Conservation (phyloP, 208 protist genomes). For the Endotrypanum monterogeii region DNA sequence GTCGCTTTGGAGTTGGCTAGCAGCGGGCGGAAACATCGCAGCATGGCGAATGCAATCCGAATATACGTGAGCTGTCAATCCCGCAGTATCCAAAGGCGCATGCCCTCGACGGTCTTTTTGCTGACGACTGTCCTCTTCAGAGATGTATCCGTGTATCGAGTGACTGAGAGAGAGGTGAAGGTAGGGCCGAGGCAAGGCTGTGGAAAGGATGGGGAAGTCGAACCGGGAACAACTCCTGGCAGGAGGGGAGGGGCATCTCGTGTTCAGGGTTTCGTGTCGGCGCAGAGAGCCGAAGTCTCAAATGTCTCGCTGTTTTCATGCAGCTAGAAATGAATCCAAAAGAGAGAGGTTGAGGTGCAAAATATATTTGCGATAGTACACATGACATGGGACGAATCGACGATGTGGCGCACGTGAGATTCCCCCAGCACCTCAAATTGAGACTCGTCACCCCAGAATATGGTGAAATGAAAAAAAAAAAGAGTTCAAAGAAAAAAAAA, state of each 20-base stretch:
- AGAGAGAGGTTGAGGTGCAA: conserved; percentile 6
- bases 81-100: background rate
- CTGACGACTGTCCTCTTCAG: background rate
- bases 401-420: background rate
- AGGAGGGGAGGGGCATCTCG: no score
- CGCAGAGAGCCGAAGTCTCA: background rate
- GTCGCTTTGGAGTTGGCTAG: conserved; percentile 4
- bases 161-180: background rate
- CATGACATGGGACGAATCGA: background rate
- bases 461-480: background rate
- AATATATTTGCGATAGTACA: background rate
- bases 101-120: background rate
- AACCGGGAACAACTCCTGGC: no score
- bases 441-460: background rate
- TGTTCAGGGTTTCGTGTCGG: no score
- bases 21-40: background rate
- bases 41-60: conserved; percentile 10
- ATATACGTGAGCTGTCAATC: background rate
- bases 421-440: background rate
- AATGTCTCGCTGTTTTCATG: background rate
- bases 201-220: background rate
- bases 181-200: background rate
- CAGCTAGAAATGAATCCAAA: background rate
- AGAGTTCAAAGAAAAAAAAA: background rate
- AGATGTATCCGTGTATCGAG: background rate